These are phyloP conservation scores for Galerina sulciceps DNA, from an alignment of 768 basidiomycete genomes.

Conservation along the genomic window DNA sequence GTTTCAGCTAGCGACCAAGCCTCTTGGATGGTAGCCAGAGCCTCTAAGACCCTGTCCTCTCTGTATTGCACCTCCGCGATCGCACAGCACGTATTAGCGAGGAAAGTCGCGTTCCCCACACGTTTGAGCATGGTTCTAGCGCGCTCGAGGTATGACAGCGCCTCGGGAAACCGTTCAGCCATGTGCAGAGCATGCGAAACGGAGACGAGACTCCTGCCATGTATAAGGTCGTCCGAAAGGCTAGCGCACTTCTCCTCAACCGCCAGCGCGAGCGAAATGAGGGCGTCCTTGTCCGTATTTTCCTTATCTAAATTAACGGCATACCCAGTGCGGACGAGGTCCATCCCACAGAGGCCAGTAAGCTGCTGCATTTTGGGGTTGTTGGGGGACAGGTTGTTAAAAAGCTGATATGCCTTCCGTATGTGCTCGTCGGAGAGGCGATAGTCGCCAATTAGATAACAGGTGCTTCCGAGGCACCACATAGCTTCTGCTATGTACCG, in stretches of 20 bases:
- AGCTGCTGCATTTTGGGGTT: not conserved
- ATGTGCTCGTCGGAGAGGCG: not conserved
- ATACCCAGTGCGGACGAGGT: not conserved
- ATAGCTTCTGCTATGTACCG: not conserved
- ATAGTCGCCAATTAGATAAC: not conserved
- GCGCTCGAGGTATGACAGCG: not conserved
- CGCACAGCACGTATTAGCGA: not conserved
- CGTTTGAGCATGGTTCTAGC: not conserved
- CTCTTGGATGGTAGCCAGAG: not conserved
- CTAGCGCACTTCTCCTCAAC: conserved; percentile 2
- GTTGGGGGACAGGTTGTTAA: not conserved
- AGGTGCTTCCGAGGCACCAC: conserved; percentile 5
- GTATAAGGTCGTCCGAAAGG: not conserved
- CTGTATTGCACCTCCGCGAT: not conserved
- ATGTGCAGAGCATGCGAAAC: not conserved
- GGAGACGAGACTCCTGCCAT: conserved; percentile 1
- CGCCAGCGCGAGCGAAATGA: not conserved
- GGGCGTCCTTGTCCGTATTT: not conserved
- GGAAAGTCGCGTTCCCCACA: not conserved
- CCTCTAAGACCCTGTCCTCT: not conserved
- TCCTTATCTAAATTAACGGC: not conserved
- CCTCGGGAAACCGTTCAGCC: not conserved
- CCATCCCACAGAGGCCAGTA: conserved; percentile 1
- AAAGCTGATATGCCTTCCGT: conserved; percentile 1
- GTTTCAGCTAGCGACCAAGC: not conserved